Base-by-base conservation (phyloP, 768 basidiomycete species). In the Auriscalpium orientale region DNA sequence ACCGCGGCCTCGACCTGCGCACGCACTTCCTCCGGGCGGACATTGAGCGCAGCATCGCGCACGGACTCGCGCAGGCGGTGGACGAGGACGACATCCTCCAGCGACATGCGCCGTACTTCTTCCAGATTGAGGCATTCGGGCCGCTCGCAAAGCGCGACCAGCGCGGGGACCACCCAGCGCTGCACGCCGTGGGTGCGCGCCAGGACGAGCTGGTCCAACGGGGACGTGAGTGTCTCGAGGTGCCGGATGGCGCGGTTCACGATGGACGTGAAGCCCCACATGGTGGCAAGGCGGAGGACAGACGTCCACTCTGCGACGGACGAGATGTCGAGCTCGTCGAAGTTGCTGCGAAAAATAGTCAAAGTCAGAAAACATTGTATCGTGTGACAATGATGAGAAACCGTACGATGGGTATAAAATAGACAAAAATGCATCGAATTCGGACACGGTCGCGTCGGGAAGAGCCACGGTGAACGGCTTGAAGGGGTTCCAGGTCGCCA, bases 401-500 rank as follows among this genome's bases (percentile, higher is more conserved):
- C 9, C 35, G 15, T 50, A 36, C 51, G 45, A 48, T 12, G 33
- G 12, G 54, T 60, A 60, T n/a, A 60, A 21, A 11, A 60, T 38
- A 21, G 59, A 58, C n/a, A 60, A 35, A 13, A 60, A 49, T 8
- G 54, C 57, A 34, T 60, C 54, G 10, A 60, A 57, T 12, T 60
- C 59, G 7, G 3, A 35, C n/a, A 22, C 15, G 35, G 49, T 53
- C 36, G 55, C 59, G 20, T 58, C 53, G 5, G 44, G 15, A 12
- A 60, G 40, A 34, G 35, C 43, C 12, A 60, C 43, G 2, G 52
- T 34, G 11, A 15, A n/a, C 28, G 28, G 33, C 9, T 5, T 2
- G 28, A 28, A 3, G 40, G 40, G 4, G 40, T 13, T 43, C 40
- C 40, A 15, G 15, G 40, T 8, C 18, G 15, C 18, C 40, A 15